Base-by-base conservation (phyloP, 1,139 yeast genomes). In the Yamadazyma diddensiae region DNA sequence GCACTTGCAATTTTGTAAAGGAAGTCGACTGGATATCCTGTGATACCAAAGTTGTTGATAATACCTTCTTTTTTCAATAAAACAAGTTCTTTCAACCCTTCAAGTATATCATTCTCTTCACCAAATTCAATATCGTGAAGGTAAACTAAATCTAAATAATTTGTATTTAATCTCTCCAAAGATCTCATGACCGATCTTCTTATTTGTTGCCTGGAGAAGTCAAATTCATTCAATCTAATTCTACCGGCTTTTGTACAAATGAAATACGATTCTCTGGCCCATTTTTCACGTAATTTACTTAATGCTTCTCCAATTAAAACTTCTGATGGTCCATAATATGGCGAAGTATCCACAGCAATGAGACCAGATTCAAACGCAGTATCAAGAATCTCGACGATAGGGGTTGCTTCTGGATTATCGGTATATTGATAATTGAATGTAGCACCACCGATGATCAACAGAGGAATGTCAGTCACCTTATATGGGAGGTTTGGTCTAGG, bases 271-370 rank as follows among this genome's bases (percentile, higher is more conserved):
- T 81, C 80, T 37, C 97, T 70, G 0, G 77, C 67, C 50, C 52
- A 70, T 27, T 72, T 70, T 3, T 49, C 47, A 5, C 50, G 45
- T 24, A 79, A 49, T 7, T 64, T 42, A 17, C 53, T 47, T 41
- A 90, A 59, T 0, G 90, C 92, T 7, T 65, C 43, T 1, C 97
- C 97, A 3, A 86, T 56, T 16, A 88, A 52, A 21, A 61, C 69
- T 51, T 90, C 97, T 4, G 95, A 84, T 0, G 88, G 88, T 0
- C 97, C 97, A 52, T 90, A 90, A 57, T 86, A 90, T 2, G 97
- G 95, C 0, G 95, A 83, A 0, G 96, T 87, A 52, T 92, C 97
- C 26, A 90, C 64, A 2, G 95, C 94, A 31, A 73, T 72, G 39
- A 86, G 64, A 0, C 96, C 97, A 16, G 66, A 55, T 15, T 64